These are phyloP conservation scores for Penicillium coffeae DNA, from an alignment of 495 filamentous ascomycete genomes.

Conservation along the genomic window DNA sequence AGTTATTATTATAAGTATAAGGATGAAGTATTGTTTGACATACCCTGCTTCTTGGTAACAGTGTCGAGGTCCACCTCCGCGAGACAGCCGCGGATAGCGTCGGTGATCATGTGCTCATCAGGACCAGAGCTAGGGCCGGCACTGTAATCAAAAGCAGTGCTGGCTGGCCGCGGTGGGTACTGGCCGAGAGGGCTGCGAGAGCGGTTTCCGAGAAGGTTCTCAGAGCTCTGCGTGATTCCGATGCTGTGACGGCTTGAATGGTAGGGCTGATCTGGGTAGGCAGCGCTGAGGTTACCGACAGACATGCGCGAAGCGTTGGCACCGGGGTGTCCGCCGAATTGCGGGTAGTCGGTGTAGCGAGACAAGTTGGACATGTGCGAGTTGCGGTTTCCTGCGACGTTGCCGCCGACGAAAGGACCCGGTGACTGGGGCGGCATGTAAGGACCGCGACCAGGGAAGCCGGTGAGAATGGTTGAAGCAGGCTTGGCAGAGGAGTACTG, in stretches of 20 bases:
- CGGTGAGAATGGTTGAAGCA: constrained; percentile 85
- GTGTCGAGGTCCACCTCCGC: constrained; percentile 90
- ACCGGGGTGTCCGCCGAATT: constrained; percentile 33
- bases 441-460: constrained; percentile 66
- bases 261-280: constrained; percentile 46
- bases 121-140: constrained; percentile 57
- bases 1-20: constrained; percentile 1
- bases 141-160: constrained; percentile 69
- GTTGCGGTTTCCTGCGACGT: constrained; percentile 48
- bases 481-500: constrained; percentile 94
- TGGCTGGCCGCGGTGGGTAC: constrained; percentile 55
- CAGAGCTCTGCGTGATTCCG: constrained; percentile 52
- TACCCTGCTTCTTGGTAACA: constrained; percentile 95
- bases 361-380: constrained; percentile 55
- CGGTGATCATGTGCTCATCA: constrained; percentile 67
- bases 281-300: constrained; percentile 56
- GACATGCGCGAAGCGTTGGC: constrained; percentile 55
- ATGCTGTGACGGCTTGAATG: constrained; percentile 46
- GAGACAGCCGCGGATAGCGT: constrained; percentile 77
- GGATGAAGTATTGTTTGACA: constrained; percentile 13
- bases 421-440: constrained; percentile 83
- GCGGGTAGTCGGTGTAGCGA: constrained; percentile 49
- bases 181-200: constrained; percentile 52
- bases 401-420: constrained; percentile 55
- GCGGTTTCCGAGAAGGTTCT: constrained; percentile 53